phyloP scores from a whole-genome alignment of 257 asterid species.

The Jacaranda mimosifolia region DNA sequence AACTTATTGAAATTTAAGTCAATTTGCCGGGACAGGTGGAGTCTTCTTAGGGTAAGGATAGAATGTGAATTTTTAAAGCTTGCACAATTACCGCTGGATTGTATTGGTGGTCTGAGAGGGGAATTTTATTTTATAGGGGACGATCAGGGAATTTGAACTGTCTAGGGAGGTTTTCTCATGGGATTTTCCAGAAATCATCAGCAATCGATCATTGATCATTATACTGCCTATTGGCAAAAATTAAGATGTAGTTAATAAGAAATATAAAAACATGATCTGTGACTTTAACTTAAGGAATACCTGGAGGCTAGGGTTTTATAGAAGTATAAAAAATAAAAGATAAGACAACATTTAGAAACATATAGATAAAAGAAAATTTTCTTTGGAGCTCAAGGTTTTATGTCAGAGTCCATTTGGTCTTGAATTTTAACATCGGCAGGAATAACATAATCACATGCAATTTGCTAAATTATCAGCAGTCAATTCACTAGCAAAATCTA shows the following conservation, averaged over 20 bases:
- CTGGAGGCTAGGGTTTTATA: constrained; percentile 10
- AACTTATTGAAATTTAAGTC: background rate
- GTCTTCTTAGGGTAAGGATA: constrained; percentile 5
- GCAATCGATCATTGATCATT: background rate
- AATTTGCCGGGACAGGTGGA: background rate
- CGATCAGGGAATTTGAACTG: background rate
- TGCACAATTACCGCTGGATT: background rate
- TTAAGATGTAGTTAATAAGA: constrained; percentile 14
- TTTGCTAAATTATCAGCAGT: constrained; percentile 21
- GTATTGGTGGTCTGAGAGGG: background rate
- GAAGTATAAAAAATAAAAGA: background rate
- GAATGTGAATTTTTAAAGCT: background rate
- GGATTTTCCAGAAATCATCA: constrained; percentile 12
- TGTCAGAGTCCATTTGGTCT: background rate
- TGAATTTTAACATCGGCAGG: background rate
- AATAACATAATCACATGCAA: background rate
- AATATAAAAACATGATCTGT: background rate
- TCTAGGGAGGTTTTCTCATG: constrained; percentile 1
- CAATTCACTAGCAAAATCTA: background rate
- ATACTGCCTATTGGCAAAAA: background rate
- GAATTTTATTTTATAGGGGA: background rate
- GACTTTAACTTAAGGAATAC: constrained; percentile 11
- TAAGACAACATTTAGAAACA: background rate
- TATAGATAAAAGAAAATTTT: background rate
- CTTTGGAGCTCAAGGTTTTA: background rate